These are phyloP conservation scores for Boletus huronensis DNA, from an alignment of 768 basidiomycete genomes.

Conservation along the genomic window DNA sequence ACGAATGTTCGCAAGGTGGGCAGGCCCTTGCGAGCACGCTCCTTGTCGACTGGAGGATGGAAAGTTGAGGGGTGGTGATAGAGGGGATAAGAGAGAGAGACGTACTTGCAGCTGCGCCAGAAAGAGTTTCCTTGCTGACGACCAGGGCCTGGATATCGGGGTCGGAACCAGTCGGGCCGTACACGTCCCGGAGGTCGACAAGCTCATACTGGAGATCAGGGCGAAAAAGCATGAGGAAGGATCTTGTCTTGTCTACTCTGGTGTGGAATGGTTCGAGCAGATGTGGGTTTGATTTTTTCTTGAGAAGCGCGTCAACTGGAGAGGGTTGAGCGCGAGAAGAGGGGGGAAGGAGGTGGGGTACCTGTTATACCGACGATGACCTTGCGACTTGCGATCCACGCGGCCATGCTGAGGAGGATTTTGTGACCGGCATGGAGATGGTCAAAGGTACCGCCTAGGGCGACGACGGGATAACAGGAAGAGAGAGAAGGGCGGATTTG, in stretches of 20 bases:
- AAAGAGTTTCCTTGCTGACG: constrained; percentile 83
- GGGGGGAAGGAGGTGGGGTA: constrained; percentile 29
- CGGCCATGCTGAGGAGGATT: constrained; percentile 89
- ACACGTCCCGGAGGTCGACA: constrained; percentile 78
- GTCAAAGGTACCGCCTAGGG: constrained; percentile 95
- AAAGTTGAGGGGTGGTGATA: background rate
- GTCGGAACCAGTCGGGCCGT: constrained; percentile 88
- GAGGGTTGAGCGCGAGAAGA: constrained; percentile 11
- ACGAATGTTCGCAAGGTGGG: constrained; percentile 64
- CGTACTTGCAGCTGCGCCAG: constrained; percentile 71
- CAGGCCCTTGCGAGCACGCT: constrained; percentile 53
- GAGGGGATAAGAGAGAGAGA: constrained; percentile 8
- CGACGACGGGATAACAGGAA: constrained; percentile 60
- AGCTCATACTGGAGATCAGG: constrained; percentile 63
- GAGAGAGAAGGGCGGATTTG: background rate
- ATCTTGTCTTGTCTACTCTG: constrained; percentile 56
- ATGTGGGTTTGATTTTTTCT: constrained; percentile 65
- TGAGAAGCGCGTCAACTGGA: constrained; percentile 66
- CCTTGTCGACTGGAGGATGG: constrained; percentile 52
- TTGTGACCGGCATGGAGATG: constrained; percentile 98
- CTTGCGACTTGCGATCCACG: constrained; percentile 75
- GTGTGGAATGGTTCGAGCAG: constrained; percentile 58
- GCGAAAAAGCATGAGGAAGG: constrained; percentile 69
- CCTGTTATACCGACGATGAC: constrained; percentile 90
- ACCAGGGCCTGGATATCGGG: constrained; percentile 88